Evolutionary conservation across 306 rosid genomes (phyloP).

Genomic region (Cucurbita ficifolia): DNA sequence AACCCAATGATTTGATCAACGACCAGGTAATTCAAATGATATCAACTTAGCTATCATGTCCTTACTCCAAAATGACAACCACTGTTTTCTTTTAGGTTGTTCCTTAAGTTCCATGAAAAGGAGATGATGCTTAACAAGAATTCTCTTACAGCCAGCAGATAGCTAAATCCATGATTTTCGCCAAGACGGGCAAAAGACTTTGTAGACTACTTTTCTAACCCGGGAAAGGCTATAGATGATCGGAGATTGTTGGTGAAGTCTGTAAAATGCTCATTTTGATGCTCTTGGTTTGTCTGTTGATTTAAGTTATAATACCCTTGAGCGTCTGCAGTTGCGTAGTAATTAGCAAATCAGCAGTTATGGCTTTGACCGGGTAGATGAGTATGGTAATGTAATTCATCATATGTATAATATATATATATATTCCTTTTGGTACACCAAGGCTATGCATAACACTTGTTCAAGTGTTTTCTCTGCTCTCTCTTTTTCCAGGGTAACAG

Average conservation of each 20-base stretch:
- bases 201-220: neutral
- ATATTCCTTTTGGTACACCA: neutral
- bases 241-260: neutral
- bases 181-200: neutral
- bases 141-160: slow-evolving; percentile 2
- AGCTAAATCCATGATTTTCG: slow-evolving; percentile 8
- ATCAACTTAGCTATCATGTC: neutral
- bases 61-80: neutral
- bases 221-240: neutral
- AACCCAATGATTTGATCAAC: slow-evolving; percentile 12
- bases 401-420: neutral
- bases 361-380: neutral
- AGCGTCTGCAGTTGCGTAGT: neutral
- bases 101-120: slow-evolving; percentile 16
- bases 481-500: neutral
- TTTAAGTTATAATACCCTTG: neutral
- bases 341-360: neutral
- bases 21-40: slow-evolving; percentile 32
- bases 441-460: neutral
- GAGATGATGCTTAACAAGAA: slow-evolving; percentile 18
- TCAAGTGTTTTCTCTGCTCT: neutral
- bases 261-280: neutral
- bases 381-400: neutral
- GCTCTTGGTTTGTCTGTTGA: neutral
- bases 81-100: slow-evolving; percentile 22